A percentile compares a stretch with the other conserved stretches of the same genome.
These are phyloP conservation scores for Schizochytrium sp. DNA, from an alignment of 108 stramenopile genomes.

Conservation along the genomic window DNA sequence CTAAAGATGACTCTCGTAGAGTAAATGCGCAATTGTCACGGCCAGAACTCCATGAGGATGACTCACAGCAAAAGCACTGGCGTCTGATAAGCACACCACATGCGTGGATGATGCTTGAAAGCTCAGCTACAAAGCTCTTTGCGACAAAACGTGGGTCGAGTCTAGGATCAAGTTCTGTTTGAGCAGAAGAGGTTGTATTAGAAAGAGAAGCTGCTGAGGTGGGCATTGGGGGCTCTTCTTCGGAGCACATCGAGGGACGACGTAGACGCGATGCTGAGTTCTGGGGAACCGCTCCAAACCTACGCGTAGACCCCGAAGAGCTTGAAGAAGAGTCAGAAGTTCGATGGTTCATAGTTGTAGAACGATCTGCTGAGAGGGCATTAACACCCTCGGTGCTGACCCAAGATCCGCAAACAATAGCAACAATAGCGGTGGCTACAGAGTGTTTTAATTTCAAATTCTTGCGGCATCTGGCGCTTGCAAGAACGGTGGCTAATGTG, in stretches of 20 bases:
- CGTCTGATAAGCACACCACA: neutral
- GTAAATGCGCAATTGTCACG: neutral
- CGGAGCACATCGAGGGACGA: neutral
- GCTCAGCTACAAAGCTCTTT: slow-evolving; percentile 39
- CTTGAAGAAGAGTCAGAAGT: neutral
- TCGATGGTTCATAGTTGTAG: neutral
- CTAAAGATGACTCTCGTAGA: slow-evolving; percentile 8
- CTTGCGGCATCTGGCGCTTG: neutral
- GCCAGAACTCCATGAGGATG: neutral
- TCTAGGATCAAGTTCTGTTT: neutral
- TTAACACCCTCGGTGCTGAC: slow-evolving; percentile 1
- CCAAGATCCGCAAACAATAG: slow-evolving; percentile 35
- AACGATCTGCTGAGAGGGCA: neutral
- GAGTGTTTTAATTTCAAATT: slow-evolving; percentile 8
- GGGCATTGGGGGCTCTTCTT: neutral
- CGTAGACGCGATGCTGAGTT: neutral
- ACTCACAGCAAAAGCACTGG: slow-evolving; percentile 26
- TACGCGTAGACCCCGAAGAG: neutral
- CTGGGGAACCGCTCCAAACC: neutral
- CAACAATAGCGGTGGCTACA: neutral
- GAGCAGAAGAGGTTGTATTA: neutral
- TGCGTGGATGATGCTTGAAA: slow-evolving; percentile 5
- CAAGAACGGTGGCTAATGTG: neutral
- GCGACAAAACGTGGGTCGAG: slow-evolving; percentile 14
- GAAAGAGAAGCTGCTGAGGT: neutral